Evolutionary conservation across 2,329 filamentous ascomycete genomes (phyloP).

Genomic region (Botrytis cinerea): DNA sequence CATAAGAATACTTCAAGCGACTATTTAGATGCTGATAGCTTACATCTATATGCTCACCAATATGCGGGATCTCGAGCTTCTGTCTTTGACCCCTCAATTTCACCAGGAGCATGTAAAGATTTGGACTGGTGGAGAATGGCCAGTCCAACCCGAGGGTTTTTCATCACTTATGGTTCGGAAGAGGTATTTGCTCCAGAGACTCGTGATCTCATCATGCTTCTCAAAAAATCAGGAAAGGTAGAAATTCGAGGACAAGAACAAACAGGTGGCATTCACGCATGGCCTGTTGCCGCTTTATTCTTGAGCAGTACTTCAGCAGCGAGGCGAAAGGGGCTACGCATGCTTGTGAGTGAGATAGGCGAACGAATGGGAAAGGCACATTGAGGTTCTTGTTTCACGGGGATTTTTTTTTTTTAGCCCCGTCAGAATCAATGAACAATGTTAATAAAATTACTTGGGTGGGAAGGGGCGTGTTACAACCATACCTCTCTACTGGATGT

Average conservation of each 20-base stretch:
- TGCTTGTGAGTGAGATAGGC: slow-evolving; percentile 23
- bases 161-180: slow-evolving; percentile 71
- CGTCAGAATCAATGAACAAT: neutral
- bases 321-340: slow-evolving; percentile 54
- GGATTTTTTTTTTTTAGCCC: neutral
- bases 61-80: slow-evolving; percentile 60
- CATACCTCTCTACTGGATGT: neutral
- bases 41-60: slow-evolving; percentile 69
- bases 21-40: slow-evolving; percentile 66
- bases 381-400: neutral
- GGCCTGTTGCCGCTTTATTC: slow-evolving; percentile 71
- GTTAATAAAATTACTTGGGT: neutral
- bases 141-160: slow-evolving; percentile 66
- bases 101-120: slow-evolving; percentile 71
- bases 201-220: slow-evolving; percentile 56
- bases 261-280: slow-evolving; percentile 72
- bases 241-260: slow-evolving; percentile 51
- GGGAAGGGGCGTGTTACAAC: no score
- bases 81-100: slow-evolving; percentile 58
- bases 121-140: slow-evolving; percentile 65
- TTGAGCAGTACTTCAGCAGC: slow-evolving; percentile 50
- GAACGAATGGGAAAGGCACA: slow-evolving; percentile 19
- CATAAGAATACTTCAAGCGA: slow-evolving; percentile 72
- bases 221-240: slow-evolving; percentile 53
- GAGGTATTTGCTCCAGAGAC: slow-evolving; percentile 78